A percentile compares a stretch with the other conserved stretches of the same genome.
Conservation (phyloP, 2,329 filamentous ascomycete genomes). For the Periconia macrospinosa region DNA sequence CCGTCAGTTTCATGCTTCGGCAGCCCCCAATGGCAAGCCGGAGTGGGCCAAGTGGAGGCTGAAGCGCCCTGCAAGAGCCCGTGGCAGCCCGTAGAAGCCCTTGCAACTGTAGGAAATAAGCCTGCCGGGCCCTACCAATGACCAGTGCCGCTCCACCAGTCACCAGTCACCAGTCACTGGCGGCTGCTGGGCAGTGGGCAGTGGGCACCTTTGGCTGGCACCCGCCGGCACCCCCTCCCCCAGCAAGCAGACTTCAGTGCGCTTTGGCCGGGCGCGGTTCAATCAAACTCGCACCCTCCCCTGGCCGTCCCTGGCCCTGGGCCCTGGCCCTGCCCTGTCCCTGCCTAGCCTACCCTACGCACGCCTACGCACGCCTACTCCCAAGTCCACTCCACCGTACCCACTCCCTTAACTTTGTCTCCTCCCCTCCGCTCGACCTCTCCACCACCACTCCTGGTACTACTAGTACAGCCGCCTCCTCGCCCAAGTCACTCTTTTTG, state of each 20-base stretch:
- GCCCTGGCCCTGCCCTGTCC: no score
- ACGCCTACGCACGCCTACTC: not conserved
- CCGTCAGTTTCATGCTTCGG: not conserved
- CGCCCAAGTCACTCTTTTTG: constrained; percentile 35
- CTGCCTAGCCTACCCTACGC: no score
- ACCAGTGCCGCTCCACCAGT: no score
- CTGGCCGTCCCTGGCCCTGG: no score
- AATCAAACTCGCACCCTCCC: not conserved
- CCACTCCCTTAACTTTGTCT: not conserved
- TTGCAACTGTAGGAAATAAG: not conserved
- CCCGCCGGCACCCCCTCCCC: not conserved
- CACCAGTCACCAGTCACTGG: no score
- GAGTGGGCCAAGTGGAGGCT: not conserved
- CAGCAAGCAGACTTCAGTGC: not conserved
- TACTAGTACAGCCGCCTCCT: constrained; percentile 8
- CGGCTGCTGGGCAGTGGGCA: no score
- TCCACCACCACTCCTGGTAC: not conserved
- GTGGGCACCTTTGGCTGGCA: no score
- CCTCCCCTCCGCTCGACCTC: constrained; percentile 8
- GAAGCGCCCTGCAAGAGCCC: no score
- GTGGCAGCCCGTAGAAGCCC: no score
- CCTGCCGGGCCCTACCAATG: no score
- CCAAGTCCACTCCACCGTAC: constrained; percentile 4
- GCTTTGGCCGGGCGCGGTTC: no score
- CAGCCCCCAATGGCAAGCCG: not conserved